These are phyloP conservation scores for Tetrahymena borealis DNA, from an alignment of 73 alveolate species.

Conservation along the genomic window DNA sequence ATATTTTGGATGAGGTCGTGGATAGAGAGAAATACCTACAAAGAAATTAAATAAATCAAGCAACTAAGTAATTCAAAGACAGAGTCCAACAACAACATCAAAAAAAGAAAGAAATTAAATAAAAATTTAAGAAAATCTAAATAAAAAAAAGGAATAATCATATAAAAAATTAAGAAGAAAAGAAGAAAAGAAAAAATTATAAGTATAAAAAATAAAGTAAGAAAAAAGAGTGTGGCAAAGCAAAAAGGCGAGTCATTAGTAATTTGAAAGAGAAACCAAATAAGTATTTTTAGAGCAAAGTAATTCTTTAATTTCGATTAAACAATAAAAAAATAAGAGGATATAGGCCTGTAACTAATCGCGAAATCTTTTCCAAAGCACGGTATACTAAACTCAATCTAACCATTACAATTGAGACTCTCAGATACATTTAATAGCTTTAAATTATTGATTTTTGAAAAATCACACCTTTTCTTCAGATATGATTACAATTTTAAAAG, in stretches of 20 bases:
- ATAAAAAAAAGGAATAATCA: not conserved
- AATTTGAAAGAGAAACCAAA: not conserved
- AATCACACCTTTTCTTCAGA: too few relatives aligned
- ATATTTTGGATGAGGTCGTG: not conserved
- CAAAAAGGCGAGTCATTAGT: not conserved
- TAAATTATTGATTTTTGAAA: too few relatives aligned
- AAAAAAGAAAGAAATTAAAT: not conserved
- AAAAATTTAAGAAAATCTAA: not conserved
- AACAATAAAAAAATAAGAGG: not conserved
- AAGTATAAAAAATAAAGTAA: not conserved
- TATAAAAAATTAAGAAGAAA: not conserved
- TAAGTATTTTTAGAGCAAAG: not conserved
- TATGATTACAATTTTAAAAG: too few relatives aligned
- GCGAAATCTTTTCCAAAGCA: too few relatives aligned
- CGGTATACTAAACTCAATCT: too few relatives aligned
- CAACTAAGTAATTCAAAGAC: not conserved
- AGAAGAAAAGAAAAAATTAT: not conserved
- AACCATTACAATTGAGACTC: too few relatives aligned
- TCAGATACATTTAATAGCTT: too few relatives aligned
- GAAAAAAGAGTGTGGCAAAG: slow-evolving; percentile 3
- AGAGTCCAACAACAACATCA: not conserved
- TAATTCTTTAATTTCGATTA: not conserved
- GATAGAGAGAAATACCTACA: not conserved
- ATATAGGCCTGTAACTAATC: not conserved
- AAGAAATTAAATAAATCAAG: not conserved